These are phyloP conservation scores for Phoma sp. DNA, from an alignment of 2,329 filamentous ascomycete species.

Conservation along the genomic window DNA sequence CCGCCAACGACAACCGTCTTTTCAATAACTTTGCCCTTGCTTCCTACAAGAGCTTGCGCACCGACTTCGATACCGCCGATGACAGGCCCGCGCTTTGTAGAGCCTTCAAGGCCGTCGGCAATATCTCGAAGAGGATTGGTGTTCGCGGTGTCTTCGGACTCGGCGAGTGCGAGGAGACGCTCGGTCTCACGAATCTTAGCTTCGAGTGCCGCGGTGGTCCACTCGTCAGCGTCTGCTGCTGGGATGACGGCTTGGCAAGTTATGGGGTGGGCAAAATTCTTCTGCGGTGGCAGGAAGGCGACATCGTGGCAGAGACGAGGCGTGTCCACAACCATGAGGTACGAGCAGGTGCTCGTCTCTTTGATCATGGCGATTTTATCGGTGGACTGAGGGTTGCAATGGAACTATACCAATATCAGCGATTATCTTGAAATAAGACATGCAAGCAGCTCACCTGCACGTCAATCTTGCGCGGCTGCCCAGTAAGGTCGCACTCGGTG, in stretches of 20 bases:
- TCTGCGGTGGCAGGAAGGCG: constrained; percentile 81
- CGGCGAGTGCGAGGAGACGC: constrained; percentile 26
- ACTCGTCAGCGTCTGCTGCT: constrained; percentile 60
- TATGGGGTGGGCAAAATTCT: constrained; percentile 77
- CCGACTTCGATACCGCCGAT: constrained; percentile 67
- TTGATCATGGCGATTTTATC: constrained; percentile 92
- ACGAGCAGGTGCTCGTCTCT: constrained; percentile 87
- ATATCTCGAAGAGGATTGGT: constrained; percentile 45
- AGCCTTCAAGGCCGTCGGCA: constrained; percentile 35
- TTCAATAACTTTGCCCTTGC: constrained; percentile 63
- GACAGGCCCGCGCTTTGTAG: constrained; percentile 49
- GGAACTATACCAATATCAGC: constrained; percentile 55
- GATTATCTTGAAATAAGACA: constrained; percentile 8
- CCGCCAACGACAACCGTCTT: constrained; percentile 57
- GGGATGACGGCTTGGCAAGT: constrained; percentile 74
- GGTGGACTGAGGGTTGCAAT: constrained; percentile 76
- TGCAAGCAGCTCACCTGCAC: constrained; percentile 62
- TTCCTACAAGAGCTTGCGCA: constrained; percentile 61
- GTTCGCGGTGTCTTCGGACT: constrained; percentile 21
- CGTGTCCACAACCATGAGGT: constrained; percentile 91
- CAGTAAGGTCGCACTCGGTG: constrained; percentile 85
- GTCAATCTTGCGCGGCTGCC: constrained; percentile 80
- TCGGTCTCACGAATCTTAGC: constrained; percentile 40
- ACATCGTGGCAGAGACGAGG: constrained; percentile 86
- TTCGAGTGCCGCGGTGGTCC: constrained; percentile 45